Base-by-base conservation (phyloP, 768 basidiomycete genomes). In the Amanita exitialis region DNA sequence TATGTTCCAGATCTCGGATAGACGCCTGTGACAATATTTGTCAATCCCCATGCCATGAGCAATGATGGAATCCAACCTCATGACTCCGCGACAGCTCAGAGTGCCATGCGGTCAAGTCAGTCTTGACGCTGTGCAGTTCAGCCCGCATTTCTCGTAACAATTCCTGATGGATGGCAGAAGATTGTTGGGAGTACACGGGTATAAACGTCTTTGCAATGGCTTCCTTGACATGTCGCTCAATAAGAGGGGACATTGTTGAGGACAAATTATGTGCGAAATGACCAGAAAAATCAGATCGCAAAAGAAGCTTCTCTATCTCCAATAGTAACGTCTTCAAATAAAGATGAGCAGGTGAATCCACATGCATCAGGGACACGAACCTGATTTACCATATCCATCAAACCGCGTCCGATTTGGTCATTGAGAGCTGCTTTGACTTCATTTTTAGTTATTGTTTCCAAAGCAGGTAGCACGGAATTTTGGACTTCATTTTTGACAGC, bases 401-500 rank as follows among this genome's bases (percentile, higher is more conserved):
- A 62, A 6, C 85, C 84, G 56, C 78, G 76, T 32, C 83, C 80
- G 53, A 94, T 77, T 59, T 90, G 87, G 52, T 83, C 82, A 57
- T 83, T 85, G 54, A 92, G 71, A 9, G 85, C 87, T 4, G 77
- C 67, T 64, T 82, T 84, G 49, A 94, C 85, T 65, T 92, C 90
- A 45, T 67, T 79, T 66, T 82, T 85, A 7, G 88, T 91, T 62
- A 91, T 88, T 49, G 69, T 82, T 63, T 90, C 88, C 30, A 93
- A 71, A 6, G 88, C 78, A 3, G 90, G 90, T 16, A 91, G 71
- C 10, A 93, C 86, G 0, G 87, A 89, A 58, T 75, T 83, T 62
- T 88, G 88, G 13, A 92, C 84, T 62, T 91, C 90, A 47, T 70
- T 74, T 70, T 90, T 90, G 60, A 92, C 85, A 12, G 89, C 90